A percentile compares a stretch with the other conserved stretches of the same genome.
phyloP scores from a whole-genome alignment of 176 grass and related monocot genomes.

The Canna indica region DNA sequence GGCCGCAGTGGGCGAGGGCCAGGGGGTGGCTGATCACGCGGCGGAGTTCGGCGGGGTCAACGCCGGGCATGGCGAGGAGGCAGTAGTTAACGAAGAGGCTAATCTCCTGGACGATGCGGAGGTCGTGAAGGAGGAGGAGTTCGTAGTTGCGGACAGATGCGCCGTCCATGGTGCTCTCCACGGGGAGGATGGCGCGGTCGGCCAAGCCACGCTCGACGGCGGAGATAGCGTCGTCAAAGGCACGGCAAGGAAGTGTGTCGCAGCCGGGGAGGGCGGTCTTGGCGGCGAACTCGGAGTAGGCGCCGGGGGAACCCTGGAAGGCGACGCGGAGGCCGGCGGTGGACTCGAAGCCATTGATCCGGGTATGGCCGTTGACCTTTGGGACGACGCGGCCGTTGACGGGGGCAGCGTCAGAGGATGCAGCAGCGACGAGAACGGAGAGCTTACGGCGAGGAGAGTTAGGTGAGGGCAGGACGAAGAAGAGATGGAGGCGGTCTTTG shows the following conservation, averaged over 20 bases:
- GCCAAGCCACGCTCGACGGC: conserved; percentile 57
- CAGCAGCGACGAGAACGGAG: background rate
- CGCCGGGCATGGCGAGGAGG: conserved; percentile 92
- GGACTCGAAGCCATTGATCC: conserved; percentile 13
- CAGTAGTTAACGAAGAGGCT: conserved; percentile 97
- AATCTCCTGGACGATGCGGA: conserved; percentile 77
- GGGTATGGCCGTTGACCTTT: conserved; percentile 30
- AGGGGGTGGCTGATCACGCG: conserved; percentile 95
- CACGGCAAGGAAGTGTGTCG: conserved; percentile 48
- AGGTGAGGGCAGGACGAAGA: background rate
- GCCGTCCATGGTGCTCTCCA: conserved; percentile 93
- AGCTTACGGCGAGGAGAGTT: background rate
- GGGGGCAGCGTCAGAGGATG: background rate
- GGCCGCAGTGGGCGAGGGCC: conserved; percentile 87
- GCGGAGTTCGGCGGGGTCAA: conserved; percentile 62
- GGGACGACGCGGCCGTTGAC: background rate
- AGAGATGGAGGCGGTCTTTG: background rate
- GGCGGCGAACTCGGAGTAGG: conserved; percentile 91
- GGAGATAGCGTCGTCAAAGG: conserved; percentile 59
- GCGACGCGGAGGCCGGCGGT: conserved; percentile 41
- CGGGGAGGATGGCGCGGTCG: conserved; percentile 63
- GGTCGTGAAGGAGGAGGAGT: conserved; percentile 66
- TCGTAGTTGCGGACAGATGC: conserved; percentile 83
- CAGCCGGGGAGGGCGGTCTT: conserved; percentile 68
- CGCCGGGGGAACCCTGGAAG: conserved; percentile 73